Base-by-base conservation (phyloP, 768 basidiomycete species). In the Sporobolomyces roseus region DNA sequence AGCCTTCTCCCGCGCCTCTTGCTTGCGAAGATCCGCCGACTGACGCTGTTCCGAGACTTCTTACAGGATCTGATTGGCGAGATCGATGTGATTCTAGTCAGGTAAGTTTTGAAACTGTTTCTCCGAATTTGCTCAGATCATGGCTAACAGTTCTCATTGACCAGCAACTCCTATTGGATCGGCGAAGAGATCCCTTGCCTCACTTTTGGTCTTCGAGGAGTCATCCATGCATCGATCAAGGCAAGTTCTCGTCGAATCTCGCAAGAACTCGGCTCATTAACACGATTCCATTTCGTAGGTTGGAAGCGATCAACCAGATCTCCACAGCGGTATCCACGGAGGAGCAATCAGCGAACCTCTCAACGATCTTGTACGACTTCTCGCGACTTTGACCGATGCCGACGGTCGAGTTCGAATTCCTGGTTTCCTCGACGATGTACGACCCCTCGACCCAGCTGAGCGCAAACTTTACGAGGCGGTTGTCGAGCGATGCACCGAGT, bases 161-260 rank as follows among this genome's bases (percentile, higher is more conserved):
- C 45, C 30, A 91, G 90, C 73, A 98, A 99, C 77, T 97, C 93
- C 27, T 93, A 91, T 14, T 99, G 94, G 93, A 91, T 98, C 71
- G 88, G 88, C 17, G 91, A 96, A 74, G 86, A 88, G 71, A 85
- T 86, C 9, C 93, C 96, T 0, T 97, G 93, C 75, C 87, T 98
- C 59, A 96, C 93, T 0, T 96, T 94, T 77, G 96, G 96, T 5
- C 81, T 97, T 63, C 84, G 96, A 52, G 96, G 96, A 0, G 94
- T 99, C 5, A 85, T 97, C 1, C 93, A 93, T 76, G 91, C 90
- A 59, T 84, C 85, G 38, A 79, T 96, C 10, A 84, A 88, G 81
- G 89, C 29, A 21, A 27, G 52, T n/a, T 17, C 52, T 48, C 46
- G 8, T n/a, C n/a, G n/a, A n/a, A n/a, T n/a, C n/a, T n/a, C n/a